These are phyloP conservation scores for Loxodes magnus DNA, from an alignment of 73 alveolate genomes.

Conservation along the genomic window DNA sequence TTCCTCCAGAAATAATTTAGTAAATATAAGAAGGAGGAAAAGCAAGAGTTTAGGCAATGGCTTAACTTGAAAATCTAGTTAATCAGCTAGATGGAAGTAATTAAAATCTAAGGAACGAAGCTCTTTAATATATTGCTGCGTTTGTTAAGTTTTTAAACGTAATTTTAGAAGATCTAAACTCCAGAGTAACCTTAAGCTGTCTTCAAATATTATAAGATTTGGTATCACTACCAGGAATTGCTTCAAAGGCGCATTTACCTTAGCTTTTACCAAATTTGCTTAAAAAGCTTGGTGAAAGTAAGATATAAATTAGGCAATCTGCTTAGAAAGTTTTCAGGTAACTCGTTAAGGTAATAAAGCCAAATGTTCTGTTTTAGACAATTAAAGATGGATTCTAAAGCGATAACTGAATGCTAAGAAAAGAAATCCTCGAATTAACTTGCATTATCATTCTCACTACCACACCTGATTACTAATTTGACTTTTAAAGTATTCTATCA, in stretches of 20 bases:
- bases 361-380: background rate
- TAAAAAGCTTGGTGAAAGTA: slow-evolving; percentile 9
- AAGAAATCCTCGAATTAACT: background rate
- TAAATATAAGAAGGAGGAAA: slow-evolving; percentile 3
- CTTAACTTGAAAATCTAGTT: slow-evolving; percentile 12
- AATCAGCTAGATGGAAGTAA: background rate
- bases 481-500: background rate
- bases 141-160: slow-evolving; percentile 1
- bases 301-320: slow-evolving; percentile 9
- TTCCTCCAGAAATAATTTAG: slow-evolving; percentile 6
- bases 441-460: background rate
- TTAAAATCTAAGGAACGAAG: too few relatives aligned
- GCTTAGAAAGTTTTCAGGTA: slow-evolving; percentile 3
- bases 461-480: background rate
- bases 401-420: slow-evolving; percentile 4
- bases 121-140: background rate
- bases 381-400: background rate
- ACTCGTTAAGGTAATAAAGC: background rate
- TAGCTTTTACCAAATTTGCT: background rate
- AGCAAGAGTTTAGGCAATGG: slow-evolving; percentile 2
- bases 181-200: background rate
- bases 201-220: background rate
- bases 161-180: slow-evolving; percentile 4
- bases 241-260: slow-evolving; percentile 1
- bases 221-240: slow-evolving; percentile 1